Base-by-base conservation (phyloP, 2,329 filamentous ascomycete species). In the Alternaria sp. region DNA sequence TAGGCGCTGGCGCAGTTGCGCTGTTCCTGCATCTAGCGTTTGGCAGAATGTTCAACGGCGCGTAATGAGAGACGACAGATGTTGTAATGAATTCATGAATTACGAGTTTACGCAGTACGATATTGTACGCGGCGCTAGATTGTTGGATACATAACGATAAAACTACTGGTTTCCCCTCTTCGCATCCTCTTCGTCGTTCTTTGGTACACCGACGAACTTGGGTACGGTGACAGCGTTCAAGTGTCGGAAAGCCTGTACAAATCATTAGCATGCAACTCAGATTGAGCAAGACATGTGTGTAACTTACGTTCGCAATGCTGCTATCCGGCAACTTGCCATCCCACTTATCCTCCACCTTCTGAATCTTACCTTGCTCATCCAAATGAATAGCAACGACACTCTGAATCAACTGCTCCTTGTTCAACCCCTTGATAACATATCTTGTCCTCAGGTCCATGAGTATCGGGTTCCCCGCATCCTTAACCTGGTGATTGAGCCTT, bases 401-500 rank as follows among this genome's bases (percentile, higher is more conserved):
- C 36, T 81, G 74, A 54, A 88, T 84, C 6, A 78, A 81, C 73
- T 86, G 80, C 73, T 87, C 85, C 66, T 81, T 85, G 0, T 80
- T 79, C 45, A 87, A 77, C 0, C 85, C 85, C 76, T 87, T 87
- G 62, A 88, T 76, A 6, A 82, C 82, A 74, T 88, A 88, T 55
- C 81, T 75, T 1, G 82, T 86, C 73, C 83, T 84, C 64, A 87
- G 52, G 47, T 87, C 82, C 70, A 90, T 78, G 62, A 83, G 77
- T 44, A 90, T 89, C 1, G 89, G 88, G 67, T 90, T 89, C 1
- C 87, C 87, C 0, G 80, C 76, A 15, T 81, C 83, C 1, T 79
- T 86, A 11, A 90, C 87, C 43, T 81, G 74, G 73, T 89, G 85
- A 36, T 81, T 79, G 50, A 87, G 80, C 25, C 87, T 84, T 73